These are phyloP conservation scores for Cyberlindnera nakhonratchasimensis DNA, from an alignment of 805 yeast species.

Conservation along the genomic window DNA sequence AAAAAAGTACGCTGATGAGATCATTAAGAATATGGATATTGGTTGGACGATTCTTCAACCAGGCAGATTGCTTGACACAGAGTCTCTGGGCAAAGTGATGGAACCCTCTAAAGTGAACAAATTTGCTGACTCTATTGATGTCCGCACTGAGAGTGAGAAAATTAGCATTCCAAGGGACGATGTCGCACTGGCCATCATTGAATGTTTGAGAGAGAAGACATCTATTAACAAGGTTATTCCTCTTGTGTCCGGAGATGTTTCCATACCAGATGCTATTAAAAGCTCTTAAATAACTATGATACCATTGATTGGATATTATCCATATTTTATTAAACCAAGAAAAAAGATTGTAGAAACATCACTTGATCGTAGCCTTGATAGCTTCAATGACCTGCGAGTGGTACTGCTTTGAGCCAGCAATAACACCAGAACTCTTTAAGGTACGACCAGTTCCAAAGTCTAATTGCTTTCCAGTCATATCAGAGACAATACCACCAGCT, in stretches of 20 bases:
- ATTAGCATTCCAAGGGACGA: constrained; percentile 41
- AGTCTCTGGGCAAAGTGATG: constrained; percentile 42
- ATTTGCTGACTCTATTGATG: constrained; percentile 4
- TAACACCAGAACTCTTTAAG: constrained; percentile 81
- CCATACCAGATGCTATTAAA: constrained; percentile 20
- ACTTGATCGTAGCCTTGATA: constrained; percentile 17
- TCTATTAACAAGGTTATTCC: constrained; percentile 44
- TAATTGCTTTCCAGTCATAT: constrained; percentile 67
- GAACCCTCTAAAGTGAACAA: constrained; percentile 28
- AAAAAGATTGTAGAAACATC: too few species aligned
- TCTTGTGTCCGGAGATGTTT: constrained; percentile 39
- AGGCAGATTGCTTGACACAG: constrained; percentile 39
- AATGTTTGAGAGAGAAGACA: constrained; percentile 33
- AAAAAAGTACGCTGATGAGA: constrained; percentile 56
- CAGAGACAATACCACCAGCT: constrained; percentile 90
- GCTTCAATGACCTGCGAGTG: constrained; percentile 31
- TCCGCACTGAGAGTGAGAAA: constrained; percentile 1
- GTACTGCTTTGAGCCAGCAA: constrained; percentile 57
- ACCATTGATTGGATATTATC: neutral
- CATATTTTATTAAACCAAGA: too few species aligned
- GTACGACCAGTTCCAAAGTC: constrained; percentile 86
- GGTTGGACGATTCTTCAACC: constrained; percentile 56
- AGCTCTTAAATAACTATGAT: neutral
- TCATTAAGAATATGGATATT: constrained; percentile 38
- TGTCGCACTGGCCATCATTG: constrained; percentile 47